phyloP scores from a whole-genome alignment of 257 asterid genomes.

The Nicotiana obtusifolia region DNA sequence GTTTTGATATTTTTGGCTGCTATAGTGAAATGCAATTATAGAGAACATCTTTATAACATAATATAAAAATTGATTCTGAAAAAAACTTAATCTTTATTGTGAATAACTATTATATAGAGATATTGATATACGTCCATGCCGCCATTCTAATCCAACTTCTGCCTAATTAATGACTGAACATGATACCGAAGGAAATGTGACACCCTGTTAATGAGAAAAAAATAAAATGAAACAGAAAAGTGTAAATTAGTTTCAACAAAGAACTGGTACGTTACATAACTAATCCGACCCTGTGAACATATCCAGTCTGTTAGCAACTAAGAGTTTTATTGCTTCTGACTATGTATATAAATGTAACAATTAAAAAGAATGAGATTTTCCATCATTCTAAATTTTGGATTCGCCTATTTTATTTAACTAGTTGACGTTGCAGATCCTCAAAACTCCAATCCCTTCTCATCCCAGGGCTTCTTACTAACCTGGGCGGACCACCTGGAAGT shows the following conservation, averaged over 20 bases:
- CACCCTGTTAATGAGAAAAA: background rate
- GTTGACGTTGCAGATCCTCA: conserved; percentile 19
- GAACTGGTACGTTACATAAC: background rate
- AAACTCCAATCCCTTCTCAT: conserved; percentile 53
- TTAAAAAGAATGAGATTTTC: background rate
- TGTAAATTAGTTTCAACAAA: background rate
- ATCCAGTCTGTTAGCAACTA: background rate
- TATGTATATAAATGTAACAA: too few relatives aligned
- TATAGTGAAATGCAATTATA: too few relatives aligned
- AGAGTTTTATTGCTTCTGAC: too few relatives aligned
- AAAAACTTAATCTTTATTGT: too few relatives aligned
- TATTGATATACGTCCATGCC: background rate
- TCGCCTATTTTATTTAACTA: background rate
- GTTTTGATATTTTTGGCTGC: too few relatives aligned
- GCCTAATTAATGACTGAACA: background rate
- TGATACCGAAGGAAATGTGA: too few relatives aligned
- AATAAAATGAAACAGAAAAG: background rate
- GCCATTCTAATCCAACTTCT: background rate
- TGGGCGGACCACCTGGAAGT: conserved; percentile 13
- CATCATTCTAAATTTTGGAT: background rate
- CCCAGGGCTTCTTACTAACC: conserved; percentile 39
- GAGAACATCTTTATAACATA: too few relatives aligned
- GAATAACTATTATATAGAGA: too few relatives aligned
- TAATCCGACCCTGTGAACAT: background rate
- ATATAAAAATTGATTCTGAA: too few relatives aligned